These are phyloP conservation scores for Schizophyllum amplum DNA, from an alignment of 1,284 basidiomycete species.

Conservation along the genomic window DNA sequence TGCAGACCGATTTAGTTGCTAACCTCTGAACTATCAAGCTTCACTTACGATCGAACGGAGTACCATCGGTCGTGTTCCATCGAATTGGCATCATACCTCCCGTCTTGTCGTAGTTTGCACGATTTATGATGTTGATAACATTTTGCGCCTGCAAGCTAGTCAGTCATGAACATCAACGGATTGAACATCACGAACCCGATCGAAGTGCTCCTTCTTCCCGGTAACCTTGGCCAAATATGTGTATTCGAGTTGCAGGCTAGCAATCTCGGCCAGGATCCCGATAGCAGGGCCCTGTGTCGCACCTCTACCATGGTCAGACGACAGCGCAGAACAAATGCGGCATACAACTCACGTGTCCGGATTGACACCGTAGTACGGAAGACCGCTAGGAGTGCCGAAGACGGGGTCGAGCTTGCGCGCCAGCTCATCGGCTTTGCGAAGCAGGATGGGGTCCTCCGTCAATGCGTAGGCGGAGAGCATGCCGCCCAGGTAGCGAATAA, in stretches of 20 bases:
- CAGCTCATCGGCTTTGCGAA: slow-evolving; percentile 45
- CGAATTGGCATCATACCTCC: slow-evolving; percentile 48
- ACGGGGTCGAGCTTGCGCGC: slow-evolving; percentile 41
- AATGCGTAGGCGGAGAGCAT: slow-evolving; percentile 78
- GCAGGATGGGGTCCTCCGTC: slow-evolving; percentile 35
- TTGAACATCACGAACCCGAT: slow-evolving; percentile 39
- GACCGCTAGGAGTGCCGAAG: slow-evolving; percentile 39
- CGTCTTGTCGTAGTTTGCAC: slow-evolving; percentile 31
- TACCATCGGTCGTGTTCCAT: slow-evolving; percentile 38
- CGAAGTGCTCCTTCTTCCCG: slow-evolving; percentile 36
- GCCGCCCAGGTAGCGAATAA: slow-evolving; percentile 83
- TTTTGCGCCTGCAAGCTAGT: slow-evolving; percentile 34
- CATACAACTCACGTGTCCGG: slow-evolving; percentile 31
- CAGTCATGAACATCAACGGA: background rate
- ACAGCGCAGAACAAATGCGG: background rate
- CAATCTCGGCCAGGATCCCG: slow-evolving; percentile 46
- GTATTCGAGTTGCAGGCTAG: slow-evolving; percentile 51
- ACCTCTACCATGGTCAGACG: slow-evolving; percentile 12
- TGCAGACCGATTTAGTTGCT: slow-evolving; percentile 14
- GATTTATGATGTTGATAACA: slow-evolving; percentile 40
- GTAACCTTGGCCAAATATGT: slow-evolving; percentile 49
- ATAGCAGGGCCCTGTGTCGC: slow-evolving; percentile 23
- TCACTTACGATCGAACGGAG: slow-evolving; percentile 31
- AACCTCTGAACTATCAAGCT: background rate
- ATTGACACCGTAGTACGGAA: slow-evolving; percentile 42